phyloP scores from a whole-genome alignment of 148 eudicot genomes.

The Heliamphora exappendiculata region DNA sequence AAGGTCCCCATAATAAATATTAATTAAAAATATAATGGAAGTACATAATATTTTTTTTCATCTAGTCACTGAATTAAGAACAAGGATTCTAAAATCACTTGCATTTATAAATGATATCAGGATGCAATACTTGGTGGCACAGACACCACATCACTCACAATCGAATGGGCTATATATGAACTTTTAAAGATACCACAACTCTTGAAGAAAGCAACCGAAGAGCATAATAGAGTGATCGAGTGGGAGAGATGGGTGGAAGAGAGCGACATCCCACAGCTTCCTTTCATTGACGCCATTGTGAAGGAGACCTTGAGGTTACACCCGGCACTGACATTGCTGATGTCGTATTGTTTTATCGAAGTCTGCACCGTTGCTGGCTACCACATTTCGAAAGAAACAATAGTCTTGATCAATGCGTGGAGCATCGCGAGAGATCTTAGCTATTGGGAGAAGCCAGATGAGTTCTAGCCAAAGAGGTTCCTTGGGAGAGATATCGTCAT shows the following conservation, averaged over 20 bases:
- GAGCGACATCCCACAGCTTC: conserved; percentile 4
- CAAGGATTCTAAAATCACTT: no score
- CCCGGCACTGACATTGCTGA: not conserved
- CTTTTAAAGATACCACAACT: not conserved
- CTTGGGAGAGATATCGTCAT: conserved; percentile 20
- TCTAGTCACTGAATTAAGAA: no score
- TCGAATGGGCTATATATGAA: conserved; percentile 11
- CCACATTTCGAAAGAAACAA: not conserved
- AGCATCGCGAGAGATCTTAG: conserved; percentile 30
- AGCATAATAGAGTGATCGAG: not conserved
- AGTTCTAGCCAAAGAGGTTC: conserved; percentile 33
- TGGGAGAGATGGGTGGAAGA: conserved; percentile 15
- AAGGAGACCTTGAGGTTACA: conserved; percentile 8
- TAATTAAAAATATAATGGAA: no score
- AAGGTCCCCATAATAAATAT: no score
- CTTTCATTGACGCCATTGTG: conserved; percentile 1
- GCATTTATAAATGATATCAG: no score
- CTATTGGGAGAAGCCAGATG: conserved; percentile 22
- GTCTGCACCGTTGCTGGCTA: not conserved
- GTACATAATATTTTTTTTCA: no score
- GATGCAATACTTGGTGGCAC: conserved; percentile 8
- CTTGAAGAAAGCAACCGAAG: not conserved
- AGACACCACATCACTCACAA: conserved; percentile 3
- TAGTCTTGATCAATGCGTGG: conserved; percentile 14
- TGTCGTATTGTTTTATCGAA: not conserved